A percentile compares a stretch with the other conserved stretches of the same genome.
Conservation (phyloP, 495 filamentous ascomycete species). For the Podospora australis region DNA sequence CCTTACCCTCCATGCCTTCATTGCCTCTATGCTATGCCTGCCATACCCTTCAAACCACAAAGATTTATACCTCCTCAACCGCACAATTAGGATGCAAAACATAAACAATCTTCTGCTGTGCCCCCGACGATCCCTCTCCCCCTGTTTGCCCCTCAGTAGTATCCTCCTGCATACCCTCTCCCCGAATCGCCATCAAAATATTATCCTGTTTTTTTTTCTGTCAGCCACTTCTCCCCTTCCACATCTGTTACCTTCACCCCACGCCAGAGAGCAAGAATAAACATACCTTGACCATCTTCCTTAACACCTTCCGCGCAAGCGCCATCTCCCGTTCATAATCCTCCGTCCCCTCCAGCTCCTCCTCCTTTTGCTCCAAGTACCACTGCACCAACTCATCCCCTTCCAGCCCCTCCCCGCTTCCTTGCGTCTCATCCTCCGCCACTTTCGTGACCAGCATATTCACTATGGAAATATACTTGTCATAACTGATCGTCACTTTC, state of each 20-base stretch:
- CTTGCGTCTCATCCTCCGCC: slow-evolving; percentile 62
- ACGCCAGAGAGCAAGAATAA: neutral
- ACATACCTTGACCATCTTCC: slow-evolving; percentile 92
- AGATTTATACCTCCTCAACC: slow-evolving; percentile 50
- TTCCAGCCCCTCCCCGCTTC: slow-evolving; percentile 78
- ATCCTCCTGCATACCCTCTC: slow-evolving; percentile 64
- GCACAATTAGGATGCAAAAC: slow-evolving; percentile 93
- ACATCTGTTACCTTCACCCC: neutral
- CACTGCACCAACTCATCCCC: slow-evolving; percentile 78
- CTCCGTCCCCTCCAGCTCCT: slow-evolving; percentile 71
- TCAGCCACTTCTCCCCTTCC: slow-evolving; percentile 11
- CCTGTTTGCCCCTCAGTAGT: slow-evolving; percentile 45
- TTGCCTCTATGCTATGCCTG: too few relatives aligned
- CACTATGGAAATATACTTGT: slow-evolving; percentile 87
- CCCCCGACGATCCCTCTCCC: slow-evolving; percentile 36
- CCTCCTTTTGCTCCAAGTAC: slow-evolving; percentile 93
- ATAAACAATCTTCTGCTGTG: slow-evolving; percentile 60
- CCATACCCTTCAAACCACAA: too few relatives aligned
- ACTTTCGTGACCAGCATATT: slow-evolving; percentile 77
- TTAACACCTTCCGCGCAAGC: slow-evolving; percentile 81
- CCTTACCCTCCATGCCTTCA: too few relatives aligned
- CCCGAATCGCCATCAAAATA: slow-evolving; percentile 83
- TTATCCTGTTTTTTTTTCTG: slow-evolving; percentile 59
- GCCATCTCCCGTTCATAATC: slow-evolving; percentile 70
- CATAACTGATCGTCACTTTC: slow-evolving; percentile 88